Evolutionary conservation across 176 grass and related monocot species (phyloP).

Genomic region (Oryza longistaminata): DNA sequence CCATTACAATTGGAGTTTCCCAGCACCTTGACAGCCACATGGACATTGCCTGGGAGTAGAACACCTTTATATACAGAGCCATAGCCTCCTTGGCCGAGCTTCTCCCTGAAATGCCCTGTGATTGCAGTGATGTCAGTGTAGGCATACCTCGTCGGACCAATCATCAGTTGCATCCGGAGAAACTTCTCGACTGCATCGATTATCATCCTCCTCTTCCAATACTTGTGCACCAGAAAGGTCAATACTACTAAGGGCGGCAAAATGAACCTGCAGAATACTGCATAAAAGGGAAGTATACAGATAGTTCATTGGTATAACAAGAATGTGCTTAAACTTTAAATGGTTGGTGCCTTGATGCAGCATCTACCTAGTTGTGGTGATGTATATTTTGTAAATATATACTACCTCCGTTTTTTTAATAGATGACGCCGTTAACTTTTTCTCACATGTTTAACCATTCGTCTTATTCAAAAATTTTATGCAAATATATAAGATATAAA

Average conservation of each 20-base stretch:
- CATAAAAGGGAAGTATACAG: too few species aligned
- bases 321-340: too few species aligned
- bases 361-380: too few species aligned
- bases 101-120: constrained; percentile 51
- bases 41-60: neutral
- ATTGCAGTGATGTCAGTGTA: constrained; percentile 55
- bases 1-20: constrained; percentile 29
- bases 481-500: too few species aligned
- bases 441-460: too few species aligned
- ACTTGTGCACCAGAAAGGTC: constrained; percentile 41
- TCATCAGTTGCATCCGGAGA: constrained; percentile 29
- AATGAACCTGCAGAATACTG: neutral
- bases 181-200: constrained; percentile 46
- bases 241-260: neutral
- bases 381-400: too few species aligned
- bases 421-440: too few species aligned
- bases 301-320: too few species aligned
- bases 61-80: constrained; percentile 46
- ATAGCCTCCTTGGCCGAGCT: constrained; percentile 54
- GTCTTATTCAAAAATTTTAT: too few species aligned
- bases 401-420: too few species aligned
- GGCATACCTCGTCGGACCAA: constrained; percentile 36
- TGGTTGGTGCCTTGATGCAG: too few species aligned
- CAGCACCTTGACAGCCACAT: constrained; percentile 49
- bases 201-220: constrained; percentile 26